Conservation (phyloP, 2,329 filamentous ascomycete species). For the Stromatinia cepivora region DNA sequence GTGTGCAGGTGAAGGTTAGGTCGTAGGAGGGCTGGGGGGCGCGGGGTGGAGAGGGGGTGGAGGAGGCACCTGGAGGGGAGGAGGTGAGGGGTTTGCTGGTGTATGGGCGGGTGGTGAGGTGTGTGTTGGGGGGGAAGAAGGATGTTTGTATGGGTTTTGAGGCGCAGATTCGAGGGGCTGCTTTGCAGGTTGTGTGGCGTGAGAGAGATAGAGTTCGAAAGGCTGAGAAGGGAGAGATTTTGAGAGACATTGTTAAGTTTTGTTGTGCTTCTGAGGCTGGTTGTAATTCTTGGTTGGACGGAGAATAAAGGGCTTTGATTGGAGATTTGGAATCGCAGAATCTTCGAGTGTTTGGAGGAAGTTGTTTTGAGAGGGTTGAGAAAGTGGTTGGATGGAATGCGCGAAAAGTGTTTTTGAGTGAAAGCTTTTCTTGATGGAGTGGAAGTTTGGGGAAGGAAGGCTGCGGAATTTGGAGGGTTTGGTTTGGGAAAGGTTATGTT, state of each 20-base stretch:
- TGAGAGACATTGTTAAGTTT: conserved; percentile 11
- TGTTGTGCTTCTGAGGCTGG: background rate
- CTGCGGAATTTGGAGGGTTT: background rate
- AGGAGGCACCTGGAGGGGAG: too few relatives aligned
- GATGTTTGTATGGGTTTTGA: background rate
- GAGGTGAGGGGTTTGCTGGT: conserved; percentile 3
- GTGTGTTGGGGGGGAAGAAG: background rate
- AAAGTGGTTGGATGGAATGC: too few relatives aligned
- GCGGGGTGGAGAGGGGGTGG: background rate
- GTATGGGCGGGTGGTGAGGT: background rate
- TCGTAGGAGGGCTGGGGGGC: conserved; percentile 67
- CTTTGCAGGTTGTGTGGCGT: background rate
- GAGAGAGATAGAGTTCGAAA: conserved; percentile 17
- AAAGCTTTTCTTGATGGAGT: background rate
- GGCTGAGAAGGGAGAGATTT: background rate
- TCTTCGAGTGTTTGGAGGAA: too few relatives aligned
- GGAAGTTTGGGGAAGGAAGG: conserved; percentile 14
- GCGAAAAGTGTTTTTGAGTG: background rate
- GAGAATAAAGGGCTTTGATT: background rate
- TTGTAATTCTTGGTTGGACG: background rate
- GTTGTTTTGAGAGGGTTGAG: background rate
- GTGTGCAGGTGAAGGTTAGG: conserved; percentile 89
- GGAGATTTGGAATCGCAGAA: background rate
- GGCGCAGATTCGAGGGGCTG: background rate
- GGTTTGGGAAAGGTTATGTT: background rate